Evolutionary conservation across 768 basidiomycete genomes (phyloP), one percentile per base, ranked within the genome.

Genomic region (Lyophyllum decastes): DNA sequence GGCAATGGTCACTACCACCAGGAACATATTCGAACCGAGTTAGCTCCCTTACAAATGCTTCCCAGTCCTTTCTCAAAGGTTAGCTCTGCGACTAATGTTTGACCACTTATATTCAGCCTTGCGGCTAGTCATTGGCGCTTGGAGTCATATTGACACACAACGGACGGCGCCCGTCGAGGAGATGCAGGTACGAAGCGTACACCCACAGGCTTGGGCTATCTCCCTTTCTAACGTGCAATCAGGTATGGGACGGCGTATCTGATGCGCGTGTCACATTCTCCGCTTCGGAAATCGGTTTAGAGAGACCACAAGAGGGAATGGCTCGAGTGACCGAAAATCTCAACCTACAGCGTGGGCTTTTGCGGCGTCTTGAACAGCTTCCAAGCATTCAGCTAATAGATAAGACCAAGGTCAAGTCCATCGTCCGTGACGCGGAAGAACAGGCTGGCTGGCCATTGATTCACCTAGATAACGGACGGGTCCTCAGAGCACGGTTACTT

Each of bases 201-300:
- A 5, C n/a, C 6, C 35, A 21, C 11, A 17, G 34, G 25, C 25
- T 45, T 33, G 19, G 49, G 58, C 16, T 54, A 49, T 12, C 50
- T 27, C 17, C 38, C 10, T 27, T 53, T 22, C 33, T 44, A 16
- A 55, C 47, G 24, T 44, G 21, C 22, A 33, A 22, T 46, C 4
- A 88, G 94, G 87, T 96, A 12, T 99, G 95, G 96, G 95, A 97
- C 68, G 94, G 94, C 1, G 61, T 95, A 40, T 90, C 92, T 1
- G 85, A 88, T 63, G 88, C 94, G 8, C 82, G 91, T 16, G 87
- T 95, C 51, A 76, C 77, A 7, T 95, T 95, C 66, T 77, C 80
- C 40, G 78, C 88, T 0, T 73, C 82, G 1, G 82, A 86, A 21
- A 57, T 84, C 21, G 73, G 70, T 19, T 58, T 71, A 52, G 55